phyloP scores from a whole-genome alignment of 495 filamentous ascomycete genomes.

The Aspergillus homomorphus region DNA sequence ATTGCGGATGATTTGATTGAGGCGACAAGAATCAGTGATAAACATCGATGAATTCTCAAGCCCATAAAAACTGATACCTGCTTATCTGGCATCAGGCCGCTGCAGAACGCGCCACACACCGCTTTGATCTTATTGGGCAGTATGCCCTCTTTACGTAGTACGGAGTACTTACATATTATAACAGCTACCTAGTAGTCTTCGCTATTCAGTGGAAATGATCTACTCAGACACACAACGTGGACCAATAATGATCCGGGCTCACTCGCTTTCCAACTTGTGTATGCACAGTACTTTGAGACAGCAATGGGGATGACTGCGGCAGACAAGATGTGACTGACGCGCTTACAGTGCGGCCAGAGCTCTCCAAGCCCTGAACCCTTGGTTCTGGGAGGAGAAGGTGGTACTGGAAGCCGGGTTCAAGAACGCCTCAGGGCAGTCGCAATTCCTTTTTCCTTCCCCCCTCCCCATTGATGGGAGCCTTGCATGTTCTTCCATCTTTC shows the following conservation, averaged over 20 bases:
- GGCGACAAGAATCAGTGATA: not conserved
- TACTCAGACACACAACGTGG: conserved; percentile 18
- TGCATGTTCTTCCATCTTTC: no score
- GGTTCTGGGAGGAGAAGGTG: not conserved
- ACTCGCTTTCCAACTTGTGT: no score
- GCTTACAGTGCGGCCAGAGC: not conserved
- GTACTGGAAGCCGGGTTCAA: conserved; percentile 2
- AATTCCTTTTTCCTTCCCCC: no score
- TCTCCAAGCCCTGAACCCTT: not conserved
- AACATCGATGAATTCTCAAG: not conserved
- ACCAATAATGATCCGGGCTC: conserved; percentile 16
- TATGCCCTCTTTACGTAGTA: no score
- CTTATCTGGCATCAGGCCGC: conserved; percentile 17
- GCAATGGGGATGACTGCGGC: not conserved
- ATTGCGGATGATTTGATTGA: not conserved
- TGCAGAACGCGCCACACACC: no score
- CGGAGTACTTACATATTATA: no score
- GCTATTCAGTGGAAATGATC: not conserved
- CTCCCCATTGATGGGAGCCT: no score
- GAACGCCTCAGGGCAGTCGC: conserved; percentile 3
- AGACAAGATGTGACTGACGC: conserved; percentile 5
- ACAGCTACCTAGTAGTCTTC: no score
- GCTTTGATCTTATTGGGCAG: no score
- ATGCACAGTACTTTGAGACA: no score
- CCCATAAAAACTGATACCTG: not conserved